These are phyloP conservation scores for Holtermannia corniformis DNA, from an alignment of 768 basidiomycete genomes.

Conservation along the genomic window DNA sequence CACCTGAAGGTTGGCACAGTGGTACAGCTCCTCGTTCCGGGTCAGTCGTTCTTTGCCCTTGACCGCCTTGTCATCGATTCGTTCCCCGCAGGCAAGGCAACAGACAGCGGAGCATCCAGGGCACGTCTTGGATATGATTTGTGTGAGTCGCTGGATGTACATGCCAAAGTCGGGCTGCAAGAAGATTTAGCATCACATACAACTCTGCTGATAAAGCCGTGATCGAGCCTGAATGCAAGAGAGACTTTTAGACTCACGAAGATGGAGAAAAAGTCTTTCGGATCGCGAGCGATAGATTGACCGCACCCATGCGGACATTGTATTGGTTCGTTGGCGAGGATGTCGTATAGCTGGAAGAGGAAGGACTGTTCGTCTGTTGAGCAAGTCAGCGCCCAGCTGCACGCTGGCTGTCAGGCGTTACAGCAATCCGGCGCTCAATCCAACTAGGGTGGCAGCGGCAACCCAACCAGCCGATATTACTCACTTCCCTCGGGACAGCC, in stretches of 20 bases:
- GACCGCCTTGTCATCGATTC: slow-evolving; percentile 42
- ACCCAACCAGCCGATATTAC: not conserved
- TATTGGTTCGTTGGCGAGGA: slow-evolving; percentile 56
- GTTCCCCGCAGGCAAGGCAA: slow-evolving; percentile 67
- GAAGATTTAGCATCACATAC: slow-evolving; percentile 1
- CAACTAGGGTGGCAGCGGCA: not conserved
- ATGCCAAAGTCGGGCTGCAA: slow-evolving; percentile 59
- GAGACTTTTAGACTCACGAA: slow-evolving; percentile 52
- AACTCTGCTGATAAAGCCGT: no score
- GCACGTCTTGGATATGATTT: slow-evolving; percentile 55
- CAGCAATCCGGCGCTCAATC: not conserved
- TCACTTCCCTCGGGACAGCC: slow-evolving; percentile 78
- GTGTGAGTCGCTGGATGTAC: slow-evolving; percentile 59
- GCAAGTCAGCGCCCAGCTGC: not conserved
- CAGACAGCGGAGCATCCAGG: slow-evolving; percentile 49
- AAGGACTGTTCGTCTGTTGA: slow-evolving; percentile 63
- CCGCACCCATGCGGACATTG: slow-evolving; percentile 71
- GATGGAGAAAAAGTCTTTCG: slow-evolving; percentile 71
- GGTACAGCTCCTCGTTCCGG: slow-evolving; percentile 57
- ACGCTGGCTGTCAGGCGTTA: not conserved
- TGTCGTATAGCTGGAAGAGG: slow-evolving; percentile 72
- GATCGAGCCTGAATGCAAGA: slow-evolving; percentile 7
- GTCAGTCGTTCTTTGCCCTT: slow-evolving; percentile 40
- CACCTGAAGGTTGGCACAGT: slow-evolving; percentile 64
- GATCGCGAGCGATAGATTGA: slow-evolving; percentile 51